Conservation (phyloP, 1,284 basidiomycete species). For the Sporisorium scitamineum region DNA sequence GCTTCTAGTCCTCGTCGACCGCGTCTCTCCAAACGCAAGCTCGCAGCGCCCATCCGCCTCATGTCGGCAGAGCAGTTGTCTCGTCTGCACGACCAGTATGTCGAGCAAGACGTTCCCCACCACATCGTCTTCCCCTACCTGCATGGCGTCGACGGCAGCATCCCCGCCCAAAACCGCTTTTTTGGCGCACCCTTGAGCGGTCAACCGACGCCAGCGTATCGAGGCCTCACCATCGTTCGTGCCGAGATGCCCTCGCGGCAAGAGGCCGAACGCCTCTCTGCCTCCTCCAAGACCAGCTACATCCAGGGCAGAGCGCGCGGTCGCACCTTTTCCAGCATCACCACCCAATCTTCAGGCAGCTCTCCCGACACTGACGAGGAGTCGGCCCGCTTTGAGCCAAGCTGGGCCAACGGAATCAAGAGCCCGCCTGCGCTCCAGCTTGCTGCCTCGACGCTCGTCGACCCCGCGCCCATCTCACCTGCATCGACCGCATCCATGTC, state of each 20-base stretch:
- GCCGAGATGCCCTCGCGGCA: conserved; percentile 63
- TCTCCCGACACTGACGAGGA: conserved; percentile 44
- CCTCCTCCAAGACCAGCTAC: conserved; percentile 22
- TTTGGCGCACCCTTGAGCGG: conserved; percentile 56
- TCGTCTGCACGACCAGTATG: conserved; percentile 52
- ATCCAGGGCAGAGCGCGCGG: conserved; percentile 27
- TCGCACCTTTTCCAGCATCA: conserved; percentile 51
- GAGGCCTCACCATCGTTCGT: conserved; percentile 65
- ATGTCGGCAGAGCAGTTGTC: conserved; percentile 61
- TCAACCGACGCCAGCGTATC: conserved; percentile 58
- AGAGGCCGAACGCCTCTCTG: conserved; percentile 37
- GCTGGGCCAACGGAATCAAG: conserved; percentile 21
- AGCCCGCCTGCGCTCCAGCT: conserved; percentile 7
- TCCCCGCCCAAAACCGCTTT: conserved; percentile 60
- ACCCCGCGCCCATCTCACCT: conserved; percentile 10
- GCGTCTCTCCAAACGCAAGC: conserved; percentile 13
- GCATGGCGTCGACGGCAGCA: conserved; percentile 65
- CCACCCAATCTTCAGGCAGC: conserved; percentile 47
- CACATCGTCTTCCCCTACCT: conserved; percentile 65
- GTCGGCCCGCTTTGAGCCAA: conserved; percentile 29
- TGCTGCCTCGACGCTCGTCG: not conserved
- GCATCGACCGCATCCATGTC: conserved; percentile 27
- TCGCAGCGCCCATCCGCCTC: conserved; percentile 56
- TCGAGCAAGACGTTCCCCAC: conserved; percentile 59
- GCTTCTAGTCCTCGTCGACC: not conserved